Evolutionary conservation across 1,284 basidiomycete species (phyloP).

Genomic region (Somion occarium): DNA sequence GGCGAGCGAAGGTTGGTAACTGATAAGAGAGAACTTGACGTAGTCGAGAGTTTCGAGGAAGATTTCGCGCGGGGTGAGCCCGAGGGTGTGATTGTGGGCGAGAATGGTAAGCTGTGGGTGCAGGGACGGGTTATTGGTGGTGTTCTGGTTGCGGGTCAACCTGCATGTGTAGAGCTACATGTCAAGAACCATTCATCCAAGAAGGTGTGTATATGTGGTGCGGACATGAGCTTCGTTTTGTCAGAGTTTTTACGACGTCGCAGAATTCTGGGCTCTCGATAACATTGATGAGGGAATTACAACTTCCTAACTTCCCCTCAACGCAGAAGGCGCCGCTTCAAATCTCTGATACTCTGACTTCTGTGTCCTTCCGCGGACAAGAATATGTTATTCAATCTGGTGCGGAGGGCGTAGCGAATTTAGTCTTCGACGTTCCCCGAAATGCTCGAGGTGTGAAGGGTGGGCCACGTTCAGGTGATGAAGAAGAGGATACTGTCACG

Average conservation of each 20-base stretch:
- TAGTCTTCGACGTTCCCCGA: slow-evolving; percentile 70
- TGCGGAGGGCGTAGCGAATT: slow-evolving; percentile 66
- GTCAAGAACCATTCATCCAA: slow-evolving; percentile 75
- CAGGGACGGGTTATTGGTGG: slow-evolving; percentile 61
- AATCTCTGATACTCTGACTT: slow-evolving; percentile 62
- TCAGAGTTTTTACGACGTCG: background rate
- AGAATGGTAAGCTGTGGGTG: slow-evolving; percentile 73
- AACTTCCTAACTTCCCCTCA: slow-evolving; percentile 41
- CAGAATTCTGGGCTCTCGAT: slow-evolving; percentile 65
- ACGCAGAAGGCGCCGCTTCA: slow-evolving; percentile 44
- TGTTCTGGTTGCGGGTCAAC: slow-evolving; percentile 60
- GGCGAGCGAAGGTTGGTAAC: slow-evolving; percentile 63
- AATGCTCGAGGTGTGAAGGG: slow-evolving; percentile 58
- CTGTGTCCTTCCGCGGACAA: slow-evolving; percentile 61
- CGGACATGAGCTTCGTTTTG: background rate
- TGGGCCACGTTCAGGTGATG: slow-evolving; percentile 35
- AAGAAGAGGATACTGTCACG: slow-evolving; percentile 25
- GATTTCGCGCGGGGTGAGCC: slow-evolving; percentile 32
- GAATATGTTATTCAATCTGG: slow-evolving; percentile 71
- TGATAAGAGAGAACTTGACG: slow-evolving; percentile 54
- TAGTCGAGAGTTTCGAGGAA: slow-evolving; percentile 52
- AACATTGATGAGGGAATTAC: slow-evolving; percentile 52
- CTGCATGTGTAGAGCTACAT: slow-evolving; percentile 65
- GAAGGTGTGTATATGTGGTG: slow-evolving; percentile 45
- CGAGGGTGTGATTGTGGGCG: slow-evolving; percentile 61